A percentile compares a stretch with the other conserved stretches of the same genome.
phyloP scores from a whole-genome alignment of 2,329 filamentous ascomycete species.

The Diaporthe vaccinii region DNA sequence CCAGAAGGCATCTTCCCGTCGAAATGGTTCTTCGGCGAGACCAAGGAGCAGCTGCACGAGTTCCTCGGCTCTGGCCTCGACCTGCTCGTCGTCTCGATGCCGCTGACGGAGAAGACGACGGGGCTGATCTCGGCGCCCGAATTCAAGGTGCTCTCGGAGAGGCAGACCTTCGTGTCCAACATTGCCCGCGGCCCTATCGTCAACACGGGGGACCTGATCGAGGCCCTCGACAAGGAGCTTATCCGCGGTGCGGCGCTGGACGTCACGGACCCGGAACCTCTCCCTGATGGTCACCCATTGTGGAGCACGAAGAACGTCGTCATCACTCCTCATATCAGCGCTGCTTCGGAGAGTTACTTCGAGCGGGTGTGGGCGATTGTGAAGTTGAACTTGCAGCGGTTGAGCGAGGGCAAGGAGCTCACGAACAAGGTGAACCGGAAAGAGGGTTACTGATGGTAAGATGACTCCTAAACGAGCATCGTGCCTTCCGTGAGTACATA shows the following conservation, averaged over 20 bases:
- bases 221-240: conserved; percentile 64
- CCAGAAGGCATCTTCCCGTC: conserved; percentile 62
- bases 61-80: conserved; percentile 67
- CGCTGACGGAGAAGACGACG: conserved; percentile 62
- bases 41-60: conserved; percentile 59
- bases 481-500: too few species aligned
- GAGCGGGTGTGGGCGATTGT: conserved; percentile 58
- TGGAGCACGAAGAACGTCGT: conserved; percentile 79
- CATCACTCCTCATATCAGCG: conserved; percentile 68
- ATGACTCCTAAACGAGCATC: neutral
- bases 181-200: conserved; percentile 73
- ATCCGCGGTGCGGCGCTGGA: conserved; percentile 79
- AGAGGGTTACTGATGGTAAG: conserved; percentile 46
- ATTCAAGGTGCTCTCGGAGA: conserved; percentile 59
- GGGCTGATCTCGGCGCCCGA: conserved; percentile 66
- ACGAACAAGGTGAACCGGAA: conserved; percentile 57
- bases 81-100: conserved; percentile 65
- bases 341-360: conserved; percentile 55
- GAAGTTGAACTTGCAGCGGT: conserved; percentile 55
- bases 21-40: conserved; percentile 64
- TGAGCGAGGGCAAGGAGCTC: conserved; percentile 54
- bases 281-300: conserved; percentile 76
- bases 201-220: conserved; percentile 69
- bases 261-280: conserved; percentile 84
- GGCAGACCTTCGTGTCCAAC: conserved; percentile 75